Conservation (phyloP, 2,329 filamentous ascomycete species). For the Coniochaeta pulveracea region DNA sequence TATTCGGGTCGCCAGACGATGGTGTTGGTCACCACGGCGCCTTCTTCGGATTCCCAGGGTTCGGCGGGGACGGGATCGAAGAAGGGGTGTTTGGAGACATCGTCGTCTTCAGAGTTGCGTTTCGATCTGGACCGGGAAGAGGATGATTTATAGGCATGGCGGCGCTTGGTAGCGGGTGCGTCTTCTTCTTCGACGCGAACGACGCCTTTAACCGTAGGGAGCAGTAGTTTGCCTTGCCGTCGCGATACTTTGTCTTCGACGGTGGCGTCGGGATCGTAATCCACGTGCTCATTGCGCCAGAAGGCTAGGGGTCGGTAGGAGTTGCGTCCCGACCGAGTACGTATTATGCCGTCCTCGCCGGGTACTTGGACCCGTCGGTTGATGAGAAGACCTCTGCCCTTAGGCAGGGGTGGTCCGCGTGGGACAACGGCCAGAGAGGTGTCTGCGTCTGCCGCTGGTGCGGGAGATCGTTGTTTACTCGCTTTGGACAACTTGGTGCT, state of each 20-base stretch:
- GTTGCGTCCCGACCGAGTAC: slow-evolving; percentile 65
- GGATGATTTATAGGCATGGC: background rate
- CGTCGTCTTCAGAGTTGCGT: slow-evolving; percentile 17
- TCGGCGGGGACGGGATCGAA: slow-evolving; percentile 39
- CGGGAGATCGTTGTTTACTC: too few species aligned
- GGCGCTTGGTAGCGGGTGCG: slow-evolving; percentile 8
- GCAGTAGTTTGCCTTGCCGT: slow-evolving; percentile 33
- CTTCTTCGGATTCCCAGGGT: slow-evolving; percentile 60
- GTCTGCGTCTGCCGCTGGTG: slow-evolving; percentile 21
- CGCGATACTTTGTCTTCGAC: slow-evolving; percentile 28
- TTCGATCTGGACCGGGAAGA: slow-evolving; percentile 1
- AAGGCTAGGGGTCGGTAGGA: slow-evolving; percentile 70
- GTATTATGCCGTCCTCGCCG: slow-evolving; percentile 32
- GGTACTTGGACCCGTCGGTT: slow-evolving; percentile 27
- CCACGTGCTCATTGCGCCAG: slow-evolving; percentile 75
- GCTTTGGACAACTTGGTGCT: too few species aligned
- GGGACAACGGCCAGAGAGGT: slow-evolving; percentile 35
- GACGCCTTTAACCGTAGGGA: slow-evolving; percentile 65
- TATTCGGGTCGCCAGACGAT: slow-evolving; percentile 51
- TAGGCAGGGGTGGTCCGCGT: slow-evolving; percentile 43
- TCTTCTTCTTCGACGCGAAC: slow-evolving; percentile 54
- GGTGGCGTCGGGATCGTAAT: slow-evolving; percentile 52
- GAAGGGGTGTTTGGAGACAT: slow-evolving; percentile 10
- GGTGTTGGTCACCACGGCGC: slow-evolving; percentile 51
- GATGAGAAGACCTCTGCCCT: slow-evolving; percentile 41